Conservation (phyloP, 148 eudicot species). For the Chenopodium album region DNA sequence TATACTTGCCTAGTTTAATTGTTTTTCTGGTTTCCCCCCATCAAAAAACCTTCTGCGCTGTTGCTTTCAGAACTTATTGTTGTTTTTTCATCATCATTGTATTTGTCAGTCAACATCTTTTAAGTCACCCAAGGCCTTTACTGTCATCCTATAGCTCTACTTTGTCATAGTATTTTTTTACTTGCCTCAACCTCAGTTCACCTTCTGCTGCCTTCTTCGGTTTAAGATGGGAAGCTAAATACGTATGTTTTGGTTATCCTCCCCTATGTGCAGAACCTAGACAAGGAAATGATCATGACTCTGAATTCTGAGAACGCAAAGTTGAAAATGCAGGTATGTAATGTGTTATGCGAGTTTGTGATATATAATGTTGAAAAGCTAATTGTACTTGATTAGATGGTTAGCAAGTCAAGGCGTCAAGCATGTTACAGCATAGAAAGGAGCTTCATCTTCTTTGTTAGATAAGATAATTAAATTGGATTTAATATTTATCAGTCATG, state of each 20-base stretch:
- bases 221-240: neutral
- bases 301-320: conserved; percentile 48
- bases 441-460: conserved; percentile 5
- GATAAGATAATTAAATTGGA: neutral
- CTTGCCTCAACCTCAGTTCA: neutral
- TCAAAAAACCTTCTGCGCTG: neutral
- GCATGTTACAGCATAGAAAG: neutral
- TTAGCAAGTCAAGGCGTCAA: neutral
- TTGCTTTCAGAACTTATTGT: neutral
- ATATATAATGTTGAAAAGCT: neutral
- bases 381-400: conserved; percentile 5
- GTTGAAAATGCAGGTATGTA: conserved; percentile 63
- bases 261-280: conserved; percentile 44
- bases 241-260: neutral
- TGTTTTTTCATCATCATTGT: neutral
- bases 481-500: neutral
- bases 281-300: conserved; percentile 44
- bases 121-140: neutral
- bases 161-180: neutral
- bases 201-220: neutral
- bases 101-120: neutral
- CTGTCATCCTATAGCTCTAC: neutral
- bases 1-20: neutral
- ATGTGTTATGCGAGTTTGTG: conserved; percentile 5
- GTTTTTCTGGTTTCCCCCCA: neutral